These are phyloP conservation scores for Cyclotella atomus DNA, from an alignment of 108 stramenopile species.

Conservation along the genomic window DNA sequence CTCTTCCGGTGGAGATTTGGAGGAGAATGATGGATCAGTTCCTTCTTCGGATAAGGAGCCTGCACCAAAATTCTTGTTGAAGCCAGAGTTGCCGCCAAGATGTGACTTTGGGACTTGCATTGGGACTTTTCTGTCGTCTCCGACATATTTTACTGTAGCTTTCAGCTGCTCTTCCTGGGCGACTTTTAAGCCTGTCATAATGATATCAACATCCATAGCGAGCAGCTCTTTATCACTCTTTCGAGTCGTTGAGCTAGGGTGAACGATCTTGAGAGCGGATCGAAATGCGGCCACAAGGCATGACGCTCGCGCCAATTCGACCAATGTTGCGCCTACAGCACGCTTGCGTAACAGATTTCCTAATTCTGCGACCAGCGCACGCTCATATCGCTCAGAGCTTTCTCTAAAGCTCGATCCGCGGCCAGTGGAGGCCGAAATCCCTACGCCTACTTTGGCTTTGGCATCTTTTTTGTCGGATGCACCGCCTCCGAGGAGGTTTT, in stretches of 20 bases:
- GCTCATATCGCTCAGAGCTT: slow-evolving; percentile 85
- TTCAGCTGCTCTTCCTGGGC: slow-evolving; percentile 90
- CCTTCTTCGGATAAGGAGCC: slow-evolving; percentile 28
- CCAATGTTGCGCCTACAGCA: slow-evolving; percentile 73
- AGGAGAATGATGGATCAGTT: slow-evolving; percentile 24
- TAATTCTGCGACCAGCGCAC: slow-evolving; percentile 79
- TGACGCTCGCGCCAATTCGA: slow-evolving; percentile 80
- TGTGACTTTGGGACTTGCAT: slow-evolving; percentile 54
- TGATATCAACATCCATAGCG: slow-evolving; percentile 89
- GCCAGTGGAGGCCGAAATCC: slow-evolving; percentile 44
- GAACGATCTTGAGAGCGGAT: slow-evolving; percentile 86
- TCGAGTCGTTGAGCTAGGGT: slow-evolving; percentile 85
- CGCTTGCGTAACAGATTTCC: slow-evolving; percentile 77
- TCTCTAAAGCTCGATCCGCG: slow-evolving; percentile 78
- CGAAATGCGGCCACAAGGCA: slow-evolving; percentile 85
- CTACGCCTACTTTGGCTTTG: slow-evolving; percentile 34
- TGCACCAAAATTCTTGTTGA: slow-evolving; percentile 29
- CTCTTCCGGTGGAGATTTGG: slow-evolving; percentile 72
- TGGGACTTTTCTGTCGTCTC: slow-evolving; percentile 78
- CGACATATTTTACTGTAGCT: slow-evolving; percentile 72
- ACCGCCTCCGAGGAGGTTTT: slow-evolving; percentile 7
- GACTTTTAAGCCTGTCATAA: slow-evolving; percentile 85
- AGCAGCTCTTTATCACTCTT: slow-evolving; percentile 80
- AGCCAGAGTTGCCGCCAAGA: slow-evolving; percentile 31
- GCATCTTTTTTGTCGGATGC: slow-evolving; percentile 47